Evolutionary conservation across 768 basidiomycete genomes (phyloP), one percentile per base, ranked within the genome.

Genomic region (Pleurotus eryngii): DNA sequence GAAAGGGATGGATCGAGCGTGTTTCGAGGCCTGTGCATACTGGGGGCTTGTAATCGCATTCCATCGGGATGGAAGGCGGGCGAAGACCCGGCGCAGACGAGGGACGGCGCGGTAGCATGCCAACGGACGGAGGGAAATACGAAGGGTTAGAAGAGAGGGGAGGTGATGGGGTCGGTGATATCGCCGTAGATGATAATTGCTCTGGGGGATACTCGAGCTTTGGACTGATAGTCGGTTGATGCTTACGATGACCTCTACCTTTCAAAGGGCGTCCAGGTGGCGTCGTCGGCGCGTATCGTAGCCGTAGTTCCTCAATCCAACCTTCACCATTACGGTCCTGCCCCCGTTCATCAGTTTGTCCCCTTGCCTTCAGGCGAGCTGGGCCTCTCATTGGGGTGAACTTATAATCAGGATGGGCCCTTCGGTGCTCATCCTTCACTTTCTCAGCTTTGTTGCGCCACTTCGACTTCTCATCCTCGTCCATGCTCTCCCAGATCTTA

Each of bases 401-500:
- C 66, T 81, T 83, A 70, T 87, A 88, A 59, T 79, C 73, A 2
- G 88, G 86, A 60, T 87, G 76, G 43, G 72, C 69, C 61, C 67
- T 60, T 26, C 75, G 76, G 60, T 89, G 86, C 49, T 74, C 69
- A 3, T 61, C 63, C 57, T 82, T 77, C 24, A 71, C 81, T 51
- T 76, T 65, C 14, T 73, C 75, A 2, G 87, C 87, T 64, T 72
- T 64, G 14, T 63, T 65, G 55, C 71, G 69, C 76, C 80, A 89
- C 17, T 67, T 71, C 4, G 66, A 70, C 53, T 78, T 81, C 63
- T 83, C 78, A 20, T 72, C 75, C 0, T 69, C 66, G 8, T 72
- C 63, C 30, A 90, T 70, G 54, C 79, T 67, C 48, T 81, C 81
- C 92, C 92, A 95, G 61, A 79, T 76, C 35, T 81, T 68, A 3